These are phyloP conservation scores for Rhododendron ferrugineum DNA, from an alignment of 148 eudicot species.

Conservation along the genomic window DNA sequence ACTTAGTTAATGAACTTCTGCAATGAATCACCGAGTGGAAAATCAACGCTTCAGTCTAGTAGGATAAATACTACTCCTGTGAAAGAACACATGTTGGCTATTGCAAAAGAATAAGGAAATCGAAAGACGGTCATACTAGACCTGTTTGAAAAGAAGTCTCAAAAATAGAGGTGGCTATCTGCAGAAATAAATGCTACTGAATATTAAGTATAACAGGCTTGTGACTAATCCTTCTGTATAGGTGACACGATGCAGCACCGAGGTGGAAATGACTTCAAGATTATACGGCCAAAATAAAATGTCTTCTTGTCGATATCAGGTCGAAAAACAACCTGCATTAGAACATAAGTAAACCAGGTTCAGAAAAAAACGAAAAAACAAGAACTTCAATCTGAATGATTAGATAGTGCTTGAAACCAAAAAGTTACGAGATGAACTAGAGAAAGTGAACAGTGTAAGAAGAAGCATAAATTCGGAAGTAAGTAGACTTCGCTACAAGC, in stretches of 20 bases:
- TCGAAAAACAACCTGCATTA: constrained; percentile 4
- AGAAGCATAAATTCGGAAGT: not conserved
- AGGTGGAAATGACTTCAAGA: not conserved
- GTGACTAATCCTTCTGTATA: not conserved
- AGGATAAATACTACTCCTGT: not conserved
- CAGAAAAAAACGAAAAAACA: not conserved
- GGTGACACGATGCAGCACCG: not conserved
- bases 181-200: not conserved
- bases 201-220: not conserved
- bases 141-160: not conserved
- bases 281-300: not conserved
- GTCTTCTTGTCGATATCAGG: not conserved
- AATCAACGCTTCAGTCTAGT: not conserved
- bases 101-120: not conserved
- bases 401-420: not conserved
- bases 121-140: not conserved
- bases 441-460: not conserved
- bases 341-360: not conserved
- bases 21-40: not conserved
- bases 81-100: not conserved
- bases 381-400: not conserved
- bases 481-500: not conserved
- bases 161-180: not conserved
- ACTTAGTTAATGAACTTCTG: not conserved
- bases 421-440: not conserved